Evolutionary conservation across 805 yeast species (phyloP), one percentile per base, ranked within the genome.

Genomic region (Hanseniaspora nectarophila): DNA sequence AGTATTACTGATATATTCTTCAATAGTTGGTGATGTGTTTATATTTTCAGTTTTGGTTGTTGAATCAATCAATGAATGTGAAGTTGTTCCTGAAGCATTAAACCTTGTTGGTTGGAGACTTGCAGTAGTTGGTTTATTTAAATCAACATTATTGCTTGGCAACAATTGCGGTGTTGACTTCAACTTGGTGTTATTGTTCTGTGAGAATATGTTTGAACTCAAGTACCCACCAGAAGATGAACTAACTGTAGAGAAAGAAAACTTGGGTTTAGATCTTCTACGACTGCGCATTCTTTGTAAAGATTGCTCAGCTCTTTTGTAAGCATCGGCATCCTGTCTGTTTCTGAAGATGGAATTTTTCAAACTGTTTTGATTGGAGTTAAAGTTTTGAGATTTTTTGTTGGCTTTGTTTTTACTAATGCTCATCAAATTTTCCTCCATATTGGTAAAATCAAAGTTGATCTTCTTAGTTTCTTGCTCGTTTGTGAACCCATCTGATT

Each of bases 291-390:
- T 80, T 62, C 86, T 67, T 53, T 75, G 70, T 18, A 80, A 60
- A 0, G 85, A 79, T 0, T 85, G 84, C 58, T 78, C 80, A 0
- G 85, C 85, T 57, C 85, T 67, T 56, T 78, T 84, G 34, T 71
- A 68, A 1, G 83, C 76, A 51, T 80, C 66, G 0, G 70, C 66
- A 9, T 69, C 66, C 45, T 72, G 58, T 31, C 48, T 50, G 33
- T 43, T 50, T 43, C 40, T 50, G n/a, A 43, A 43, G 6, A 50
- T 29, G 2, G 53, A 43, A 13, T 31, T 37, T n/a, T 9, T 32
- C 6, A 31, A 15, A 12, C 31, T 16, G 21, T 21, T 20, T 2
- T 37, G 26, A 21, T 21, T 26, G 13, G 21, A 37, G n/a, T 20
- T 21, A 13, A 37, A 37, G 8, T 37, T 37, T 23, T 21, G 24